Evolutionary conservation across 345 rosid genomes (phyloP).

Genomic region (Brassica carinata): DNA sequence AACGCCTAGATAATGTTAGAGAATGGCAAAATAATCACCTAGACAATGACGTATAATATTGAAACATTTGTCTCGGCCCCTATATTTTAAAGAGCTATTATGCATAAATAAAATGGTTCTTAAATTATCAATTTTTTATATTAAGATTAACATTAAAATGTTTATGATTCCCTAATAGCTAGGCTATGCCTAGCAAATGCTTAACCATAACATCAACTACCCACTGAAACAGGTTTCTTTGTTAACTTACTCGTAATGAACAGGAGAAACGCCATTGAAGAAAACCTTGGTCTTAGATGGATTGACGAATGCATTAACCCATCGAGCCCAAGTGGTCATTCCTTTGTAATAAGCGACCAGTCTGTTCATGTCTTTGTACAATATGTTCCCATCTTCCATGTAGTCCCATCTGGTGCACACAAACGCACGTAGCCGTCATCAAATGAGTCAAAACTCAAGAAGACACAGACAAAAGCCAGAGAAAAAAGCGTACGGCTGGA

Average conservation of each 20-base stretch:
- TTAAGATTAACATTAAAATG: neutral
- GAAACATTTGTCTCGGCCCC: neutral
- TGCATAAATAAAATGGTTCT: neutral
- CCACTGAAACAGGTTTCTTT: neutral
- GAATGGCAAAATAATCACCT: slow-evolving; percentile 1
- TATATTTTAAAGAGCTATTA: neutral
- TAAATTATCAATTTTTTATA: neutral
- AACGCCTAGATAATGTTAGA: neutral
- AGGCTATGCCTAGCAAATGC: neutral
- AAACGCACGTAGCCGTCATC: neutral
- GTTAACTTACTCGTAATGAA: slow-evolving; percentile 76
- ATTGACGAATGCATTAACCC: slow-evolving; percentile 70
- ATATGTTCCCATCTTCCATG: slow-evolving; percentile 59
- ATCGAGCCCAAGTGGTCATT: slow-evolving; percentile 90
- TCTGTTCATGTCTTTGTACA: slow-evolving; percentile 83
- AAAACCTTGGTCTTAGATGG: slow-evolving; percentile 79
- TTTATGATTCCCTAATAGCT: neutral
- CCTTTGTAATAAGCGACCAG: slow-evolving; percentile 81
- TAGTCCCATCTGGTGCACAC: slow-evolving; percentile 67
- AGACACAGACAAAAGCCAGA: neutral
- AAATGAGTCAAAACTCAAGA: neutral
- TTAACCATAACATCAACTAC: neutral
- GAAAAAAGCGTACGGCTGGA: slow-evolving; percentile 62
- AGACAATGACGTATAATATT: neutral
- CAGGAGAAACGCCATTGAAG: slow-evolving; percentile 82